Percentiles rank a stretch among this genome's conserved stretches.
Conservation (phyloP, 2,329 filamentous ascomycete species). For the Scedosporium apiospermum region DNA sequence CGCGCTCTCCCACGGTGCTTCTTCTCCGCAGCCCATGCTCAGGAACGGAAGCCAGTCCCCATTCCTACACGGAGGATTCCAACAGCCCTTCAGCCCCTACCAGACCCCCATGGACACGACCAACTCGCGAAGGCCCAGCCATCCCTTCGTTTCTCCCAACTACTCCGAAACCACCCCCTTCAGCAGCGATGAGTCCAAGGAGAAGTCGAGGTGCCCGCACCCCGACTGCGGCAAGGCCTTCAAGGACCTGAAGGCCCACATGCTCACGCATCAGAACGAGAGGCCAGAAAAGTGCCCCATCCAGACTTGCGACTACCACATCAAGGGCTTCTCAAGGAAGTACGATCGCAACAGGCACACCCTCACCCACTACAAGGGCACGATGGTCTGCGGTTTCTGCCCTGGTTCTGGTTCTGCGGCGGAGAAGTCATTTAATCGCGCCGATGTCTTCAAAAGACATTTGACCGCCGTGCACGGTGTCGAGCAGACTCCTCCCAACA, state of each 20-base stretch:
- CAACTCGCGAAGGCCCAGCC: slow-evolving; percentile 53
- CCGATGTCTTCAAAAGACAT: slow-evolving; percentile 93
- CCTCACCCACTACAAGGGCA: slow-evolving; percentile 91
- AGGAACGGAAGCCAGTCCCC: slow-evolving; percentile 56
- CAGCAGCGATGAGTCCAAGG: slow-evolving; percentile 55
- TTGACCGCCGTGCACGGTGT: slow-evolving; percentile 84
- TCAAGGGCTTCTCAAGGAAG: slow-evolving; percentile 87
- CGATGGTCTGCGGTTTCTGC: slow-evolving; percentile 94
- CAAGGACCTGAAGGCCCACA: slow-evolving; percentile 88
- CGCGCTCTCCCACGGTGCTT: slow-evolving; percentile 38
- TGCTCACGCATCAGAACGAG: slow-evolving; percentile 87
- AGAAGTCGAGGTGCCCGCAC: slow-evolving; percentile 67
- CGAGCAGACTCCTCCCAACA: slow-evolving; percentile 87
- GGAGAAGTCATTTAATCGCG: slow-evolving; percentile 92
- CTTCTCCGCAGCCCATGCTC: slow-evolving; percentile 37
- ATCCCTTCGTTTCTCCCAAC: slow-evolving; percentile 56
- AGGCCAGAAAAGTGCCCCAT: slow-evolving; percentile 93
- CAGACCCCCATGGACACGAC: slow-evolving; percentile 23
- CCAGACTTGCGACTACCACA: slow-evolving; percentile 80
- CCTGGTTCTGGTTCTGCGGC: slow-evolving; percentile 78
- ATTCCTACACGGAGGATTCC: slow-evolving; percentile 47
- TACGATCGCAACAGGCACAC: slow-evolving; percentile 96
- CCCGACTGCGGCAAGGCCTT: slow-evolving; percentile 78
- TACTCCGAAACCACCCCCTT: slow-evolving; percentile 43
- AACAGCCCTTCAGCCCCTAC: slow-evolving; percentile 49